Percentiles rank a stretch among this genome's conserved stretches.
Conservation (phyloP, 2,329 filamentous ascomycete species). For the Ciborinia camelliae region DNA sequence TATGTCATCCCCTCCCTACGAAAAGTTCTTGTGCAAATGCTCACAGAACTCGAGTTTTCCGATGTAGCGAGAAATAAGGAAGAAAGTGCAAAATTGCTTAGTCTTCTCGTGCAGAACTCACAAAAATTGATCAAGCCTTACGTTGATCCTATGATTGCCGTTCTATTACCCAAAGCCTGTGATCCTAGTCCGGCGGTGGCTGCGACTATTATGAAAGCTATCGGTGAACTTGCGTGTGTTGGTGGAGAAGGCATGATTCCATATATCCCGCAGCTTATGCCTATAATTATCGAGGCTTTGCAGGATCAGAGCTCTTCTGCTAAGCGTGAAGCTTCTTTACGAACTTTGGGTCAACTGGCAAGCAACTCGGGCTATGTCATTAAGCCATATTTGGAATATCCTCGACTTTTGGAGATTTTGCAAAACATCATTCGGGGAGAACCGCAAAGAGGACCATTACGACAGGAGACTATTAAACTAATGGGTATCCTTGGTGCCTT, state of each 20-base stretch:
- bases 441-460: slow-evolving; percentile 73
- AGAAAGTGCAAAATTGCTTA: slow-evolving; percentile 90
- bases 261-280: slow-evolving; percentile 91
- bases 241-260: slow-evolving; percentile 90
- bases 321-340: slow-evolving; percentile 87
- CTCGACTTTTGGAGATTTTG: slow-evolving; percentile 85
- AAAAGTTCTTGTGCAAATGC: slow-evolving; percentile 91
- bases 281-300: slow-evolving; percentile 86
- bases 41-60: slow-evolving; percentile 94
- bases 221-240: slow-evolving; percentile 90
- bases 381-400: slow-evolving; percentile 90
- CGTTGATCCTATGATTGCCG: slow-evolving; percentile 92
- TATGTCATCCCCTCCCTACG: slow-evolving; percentile 95
- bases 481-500: slow-evolving; percentile 93
- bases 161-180: slow-evolving; percentile 87
- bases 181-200: slow-evolving; percentile 85
- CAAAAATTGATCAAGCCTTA: slow-evolving; percentile 93
- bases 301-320: slow-evolving; percentile 89
- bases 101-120: slow-evolving; percentile 87
- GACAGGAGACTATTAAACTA: slow-evolving; percentile 92
- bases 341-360: slow-evolving; percentile 85
- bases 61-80: slow-evolving; percentile 93
- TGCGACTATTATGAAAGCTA: slow-evolving; percentile 89
- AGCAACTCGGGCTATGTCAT: slow-evolving; percentile 98
- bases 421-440: slow-evolving; percentile 94